Evolutionary conservation across 306 rosid genomes (phyloP).

Genomic region (Trichosanthes cucumerina): DNA sequence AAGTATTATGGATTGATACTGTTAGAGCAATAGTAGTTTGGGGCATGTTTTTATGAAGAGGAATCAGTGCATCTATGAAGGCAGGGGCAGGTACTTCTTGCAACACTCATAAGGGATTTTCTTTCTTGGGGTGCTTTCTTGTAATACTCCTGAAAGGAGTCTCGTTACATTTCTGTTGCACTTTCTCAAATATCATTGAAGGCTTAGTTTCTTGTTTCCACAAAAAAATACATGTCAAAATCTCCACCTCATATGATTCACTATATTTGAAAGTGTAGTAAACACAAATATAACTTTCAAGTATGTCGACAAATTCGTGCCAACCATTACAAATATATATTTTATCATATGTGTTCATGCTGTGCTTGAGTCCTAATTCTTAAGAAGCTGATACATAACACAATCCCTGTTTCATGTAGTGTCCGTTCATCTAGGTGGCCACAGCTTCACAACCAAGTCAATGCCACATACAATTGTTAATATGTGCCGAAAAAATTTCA

Average conservation of each 20-base stretch:
- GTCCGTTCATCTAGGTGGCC: not conserved
- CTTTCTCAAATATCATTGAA: not conserved
- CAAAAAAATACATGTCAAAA: not conserved
- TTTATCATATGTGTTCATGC: not conserved
- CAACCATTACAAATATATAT: not conserved
- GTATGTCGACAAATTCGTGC: not conserved
- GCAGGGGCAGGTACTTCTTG: not conserved
- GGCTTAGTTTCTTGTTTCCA: not conserved
- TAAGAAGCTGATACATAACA: not conserved
- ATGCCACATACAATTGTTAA: not conserved
- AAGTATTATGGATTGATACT: not conserved
- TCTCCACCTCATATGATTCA: not conserved
- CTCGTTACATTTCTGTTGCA: not conserved
- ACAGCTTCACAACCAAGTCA: not conserved
- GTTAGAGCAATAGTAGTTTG: too few relatives aligned
- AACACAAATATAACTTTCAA: not conserved
- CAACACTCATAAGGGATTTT: not conserved
- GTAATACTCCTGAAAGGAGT: not conserved
- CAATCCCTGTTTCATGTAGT: not conserved
- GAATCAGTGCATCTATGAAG: too few relatives aligned
- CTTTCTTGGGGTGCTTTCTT: not conserved
- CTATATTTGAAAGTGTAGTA: not conserved
- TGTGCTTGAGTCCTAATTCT: not conserved
- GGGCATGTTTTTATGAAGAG: too few relatives aligned
- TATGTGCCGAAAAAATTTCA: not conserved